Conservation (phyloP, 768 basidiomycete genomes). For the Ramaria sp. region DNA sequence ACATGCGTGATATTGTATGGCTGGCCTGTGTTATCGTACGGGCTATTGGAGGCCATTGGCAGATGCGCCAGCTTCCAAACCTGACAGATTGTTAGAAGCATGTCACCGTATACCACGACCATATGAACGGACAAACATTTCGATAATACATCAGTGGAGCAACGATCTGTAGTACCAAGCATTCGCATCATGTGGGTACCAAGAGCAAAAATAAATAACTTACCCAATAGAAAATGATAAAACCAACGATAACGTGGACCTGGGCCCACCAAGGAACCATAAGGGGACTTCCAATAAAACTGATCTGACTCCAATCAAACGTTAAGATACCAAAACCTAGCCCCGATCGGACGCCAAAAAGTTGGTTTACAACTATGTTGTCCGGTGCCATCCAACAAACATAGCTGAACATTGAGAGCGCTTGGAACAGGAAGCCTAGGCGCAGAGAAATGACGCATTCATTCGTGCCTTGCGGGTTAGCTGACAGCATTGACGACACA, state of each 20-base stretch:
- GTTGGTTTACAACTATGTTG: conserved; percentile 32
- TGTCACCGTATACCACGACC: neutral
- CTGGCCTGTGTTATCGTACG: conserved; percentile 30
- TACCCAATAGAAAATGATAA: conserved; percentile 31
- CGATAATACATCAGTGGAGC: conserved; percentile 13
- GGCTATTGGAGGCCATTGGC: conserved; percentile 27
- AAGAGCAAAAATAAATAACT: neutral
- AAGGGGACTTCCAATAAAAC: conserved; percentile 32
- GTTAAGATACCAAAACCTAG: conserved; percentile 36
- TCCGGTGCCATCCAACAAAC: conserved; percentile 36
- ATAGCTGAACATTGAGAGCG: conserved; percentile 34
- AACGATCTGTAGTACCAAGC: conserved; percentile 13
- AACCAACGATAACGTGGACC: conserved; percentile 30
- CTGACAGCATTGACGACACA: conserved; percentile 12
- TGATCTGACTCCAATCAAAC: conserved; percentile 38
- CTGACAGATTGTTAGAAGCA: conserved; percentile 10
- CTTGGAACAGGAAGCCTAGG: conserved; percentile 31
- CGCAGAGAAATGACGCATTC: neutral
- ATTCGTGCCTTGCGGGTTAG: conserved; percentile 10
- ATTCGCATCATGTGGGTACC: conserved; percentile 11
- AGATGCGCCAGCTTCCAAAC: conserved; percentile 30
- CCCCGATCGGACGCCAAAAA: conserved; percentile 34
- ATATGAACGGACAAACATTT: conserved; percentile 13
- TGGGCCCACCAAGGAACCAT: conserved; percentile 39
- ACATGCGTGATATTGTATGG: conserved; percentile 28